Conservation (phyloP, 1,139 yeast species). For the Hyphopichia khmerensis region DNA sequence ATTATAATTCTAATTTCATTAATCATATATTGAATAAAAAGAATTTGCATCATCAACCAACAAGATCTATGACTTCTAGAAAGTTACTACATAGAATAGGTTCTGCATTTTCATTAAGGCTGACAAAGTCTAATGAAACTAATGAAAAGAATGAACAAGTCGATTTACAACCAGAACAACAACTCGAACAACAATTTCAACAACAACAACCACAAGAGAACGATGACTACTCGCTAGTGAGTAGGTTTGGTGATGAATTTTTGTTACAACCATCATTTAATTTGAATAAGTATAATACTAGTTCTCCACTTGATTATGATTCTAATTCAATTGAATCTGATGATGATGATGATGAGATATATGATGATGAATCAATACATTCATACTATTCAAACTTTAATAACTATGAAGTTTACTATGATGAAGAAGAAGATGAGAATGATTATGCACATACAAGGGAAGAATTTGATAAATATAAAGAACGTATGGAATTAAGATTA, state of each 20-base stretch:
- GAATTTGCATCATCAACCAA: conserved; percentile 1
- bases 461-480: conserved; percentile 29
- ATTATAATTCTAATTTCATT: not conserved
- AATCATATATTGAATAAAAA: conserved; percentile 1
- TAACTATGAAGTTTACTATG: conserved; percentile 11
- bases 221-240: conserved; percentile 1
- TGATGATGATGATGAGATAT: conserved; percentile 8
- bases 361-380: conserved; percentile 15
- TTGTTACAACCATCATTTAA: conserved; percentile 10
- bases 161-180: no score
- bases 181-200: no score
- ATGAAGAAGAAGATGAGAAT: conserved; percentile 7
- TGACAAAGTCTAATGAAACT: conserved; percentile 10
- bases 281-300: conserved; percentile 6
- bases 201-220: no score
- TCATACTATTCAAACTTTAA: conserved; percentile 12
- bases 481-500: conserved; percentile 38
- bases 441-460: not conserved
- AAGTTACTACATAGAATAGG: conserved; percentile 12
- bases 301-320: conserved; percentile 2
- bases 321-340: not conserved
- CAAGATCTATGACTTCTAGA: not conserved
- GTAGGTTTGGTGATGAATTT: conserved; percentile 11
- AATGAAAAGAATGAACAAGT: no score
- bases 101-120: conserved; percentile 16